These are phyloP conservation scores for Pyrrhoderma noxium DNA, from an alignment of 1,284 basidiomycete genomes.

Conservation along the genomic window DNA sequence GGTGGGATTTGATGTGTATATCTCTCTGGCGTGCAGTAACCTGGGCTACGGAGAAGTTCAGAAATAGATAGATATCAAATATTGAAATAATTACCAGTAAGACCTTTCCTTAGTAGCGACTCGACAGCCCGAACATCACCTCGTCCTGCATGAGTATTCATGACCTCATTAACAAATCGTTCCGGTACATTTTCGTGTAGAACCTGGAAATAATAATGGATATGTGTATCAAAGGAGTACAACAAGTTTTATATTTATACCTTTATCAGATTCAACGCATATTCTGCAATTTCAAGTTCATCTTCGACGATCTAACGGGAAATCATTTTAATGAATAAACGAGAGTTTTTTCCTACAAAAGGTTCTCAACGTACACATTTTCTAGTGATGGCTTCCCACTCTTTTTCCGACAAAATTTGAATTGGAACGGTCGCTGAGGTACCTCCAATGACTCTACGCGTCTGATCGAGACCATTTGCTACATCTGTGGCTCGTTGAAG, in stretches of 20 bases:
- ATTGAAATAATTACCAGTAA: slow-evolving; percentile 32
- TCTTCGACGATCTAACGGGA: slow-evolving; percentile 30
- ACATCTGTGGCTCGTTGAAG: slow-evolving; percentile 9
- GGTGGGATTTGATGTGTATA: slow-evolving; percentile 57
- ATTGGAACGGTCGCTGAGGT: slow-evolving; percentile 26
- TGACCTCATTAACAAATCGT: slow-evolving; percentile 36
- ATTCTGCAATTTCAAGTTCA: slow-evolving; percentile 31
- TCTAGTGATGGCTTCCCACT: slow-evolving; percentile 45
- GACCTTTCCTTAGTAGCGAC: slow-evolving; percentile 34
- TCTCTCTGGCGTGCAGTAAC: slow-evolving; percentile 56
- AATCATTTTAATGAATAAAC: background rate
- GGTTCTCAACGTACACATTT: slow-evolving; percentile 32
- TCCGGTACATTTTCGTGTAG: slow-evolving; percentile 34
- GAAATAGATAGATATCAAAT: background rate
- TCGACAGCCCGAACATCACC: slow-evolving; percentile 45
- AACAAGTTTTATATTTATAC: slow-evolving; percentile 28
- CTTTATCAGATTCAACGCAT: slow-evolving; percentile 40
- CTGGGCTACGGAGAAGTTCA: slow-evolving; percentile 26
- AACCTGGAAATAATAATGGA: slow-evolving; percentile 25
- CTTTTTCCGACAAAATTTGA: slow-evolving; percentile 37
- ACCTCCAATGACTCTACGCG: slow-evolving; percentile 1
- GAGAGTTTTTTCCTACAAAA: too few species aligned
- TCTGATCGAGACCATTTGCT: slow-evolving; percentile 3
- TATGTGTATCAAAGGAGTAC: background rate
- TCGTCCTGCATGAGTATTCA: slow-evolving; percentile 41